phyloP scores from a whole-genome alignment of 768 basidiomycete species.

The Boletus edulis region DNA sequence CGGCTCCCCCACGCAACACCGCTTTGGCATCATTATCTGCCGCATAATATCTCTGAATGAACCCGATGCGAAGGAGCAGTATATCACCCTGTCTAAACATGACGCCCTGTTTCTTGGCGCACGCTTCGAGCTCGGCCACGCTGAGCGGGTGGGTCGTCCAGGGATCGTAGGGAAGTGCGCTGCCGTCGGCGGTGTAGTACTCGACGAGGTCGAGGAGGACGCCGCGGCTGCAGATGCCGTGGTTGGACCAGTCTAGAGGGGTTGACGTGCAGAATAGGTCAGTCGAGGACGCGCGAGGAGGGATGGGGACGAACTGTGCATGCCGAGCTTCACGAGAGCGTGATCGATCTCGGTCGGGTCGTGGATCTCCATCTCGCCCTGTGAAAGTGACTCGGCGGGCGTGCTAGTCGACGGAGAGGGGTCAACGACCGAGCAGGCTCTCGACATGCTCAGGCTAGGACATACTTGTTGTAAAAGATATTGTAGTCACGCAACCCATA shows the following conservation, averaged over 20 bases:
- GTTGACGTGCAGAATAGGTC: background rate
- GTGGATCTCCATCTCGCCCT: slow-evolving; percentile 45
- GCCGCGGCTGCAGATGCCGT: slow-evolving; percentile 68
- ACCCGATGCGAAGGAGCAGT: slow-evolving; percentile 58
- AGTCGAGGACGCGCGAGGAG: background rate
- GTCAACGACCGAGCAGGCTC: background rate
- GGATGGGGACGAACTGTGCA: slow-evolving; percentile 54
- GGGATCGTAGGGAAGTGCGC: slow-evolving; percentile 57
- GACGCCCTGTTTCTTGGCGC: slow-evolving; percentile 57
- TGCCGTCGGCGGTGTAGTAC: slow-evolving; percentile 41
- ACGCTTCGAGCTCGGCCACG: slow-evolving; percentile 54
- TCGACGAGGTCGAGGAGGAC: slow-evolving; percentile 63
- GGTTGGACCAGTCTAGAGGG: slow-evolving; percentile 60
- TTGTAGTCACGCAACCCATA: slow-evolving; percentile 51
- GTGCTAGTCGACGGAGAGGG: slow-evolving; percentile 33
- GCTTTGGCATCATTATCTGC: slow-evolving; percentile 45
- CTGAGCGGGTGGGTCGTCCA: slow-evolving; percentile 55
- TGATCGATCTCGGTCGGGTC: slow-evolving; percentile 50
- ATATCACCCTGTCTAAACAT: slow-evolving; percentile 60
- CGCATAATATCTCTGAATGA: slow-evolving; percentile 53
- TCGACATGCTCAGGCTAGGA: background rate
- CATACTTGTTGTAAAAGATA: slow-evolving; percentile 63
- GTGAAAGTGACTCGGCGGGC: slow-evolving; percentile 39
- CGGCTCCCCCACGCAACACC: slow-evolving; percentile 33
- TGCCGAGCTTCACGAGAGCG: slow-evolving; percentile 50